A percentile compares a stretch with the other conserved stretches of the same genome.
phyloP scores from a whole-genome alignment of 441 rosid species.

The Melastoma candidum region DNA sequence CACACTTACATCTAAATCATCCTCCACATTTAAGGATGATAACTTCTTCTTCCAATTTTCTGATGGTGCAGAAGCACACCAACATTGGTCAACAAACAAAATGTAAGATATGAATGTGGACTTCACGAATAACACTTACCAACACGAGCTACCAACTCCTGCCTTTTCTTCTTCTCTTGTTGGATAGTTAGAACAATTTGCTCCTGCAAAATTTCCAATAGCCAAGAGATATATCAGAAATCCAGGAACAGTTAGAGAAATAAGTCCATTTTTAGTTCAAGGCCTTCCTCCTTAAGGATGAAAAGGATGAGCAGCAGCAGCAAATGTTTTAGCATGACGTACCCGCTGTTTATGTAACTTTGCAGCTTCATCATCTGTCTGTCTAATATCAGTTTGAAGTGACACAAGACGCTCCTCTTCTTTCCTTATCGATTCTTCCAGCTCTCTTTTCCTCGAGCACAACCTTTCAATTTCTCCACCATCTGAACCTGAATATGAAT shows the following conservation, averaged over 20 bases:
- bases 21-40: conserved; percentile 49
- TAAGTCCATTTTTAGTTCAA: background rate
- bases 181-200: conserved; percentile 33
- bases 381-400: conserved; percentile 49
- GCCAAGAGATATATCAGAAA: background rate
- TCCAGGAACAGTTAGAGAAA: background rate
- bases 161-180: conserved; percentile 41
- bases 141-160: conserved; percentile 42
- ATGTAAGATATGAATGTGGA: background rate
- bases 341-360: conserved; percentile 66
- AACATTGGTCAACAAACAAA: conserved; percentile 14
- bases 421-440: conserved; percentile 40
- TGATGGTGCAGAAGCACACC: conserved; percentile 18
- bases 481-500: conserved; percentile 40
- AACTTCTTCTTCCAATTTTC: conserved; percentile 47
- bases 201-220: conserved; percentile 37
- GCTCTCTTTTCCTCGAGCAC: conserved; percentile 45
- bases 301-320: conserved; percentile 6
- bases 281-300: background rate
- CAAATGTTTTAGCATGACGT: background rate
- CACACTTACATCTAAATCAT: conserved; percentile 51
- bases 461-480: conserved; percentile 63
- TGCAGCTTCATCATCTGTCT: conserved; percentile 64
- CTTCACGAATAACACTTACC: conserved; percentile 28
- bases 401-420: conserved; percentile 39